phyloP scores from a whole-genome alignment of 306 rosid species.

The Malus domestica region ASM211411v1 NC_041795.1:36080001-36080500 shows the following conservation, averaged over 20 bases:
- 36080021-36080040: too few relatives aligned
- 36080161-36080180: background rate
- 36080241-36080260: background rate
- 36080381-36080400: constrained; percentile 23
- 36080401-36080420: background rate
- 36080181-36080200: too few relatives aligned
- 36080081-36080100: background rate
- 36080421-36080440: constrained; percentile 24
- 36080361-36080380: constrained; percentile 7
- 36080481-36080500: constrained; percentile 48
- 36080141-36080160: background rate
- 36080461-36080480: constrained; percentile 31
- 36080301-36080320: background rate
- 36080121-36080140: background rate
- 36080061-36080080: too few relatives aligned
- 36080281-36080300: background rate
- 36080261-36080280: background rate
- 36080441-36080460: constrained; percentile 8
- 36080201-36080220: background rate
- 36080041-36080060: too few relatives aligned
- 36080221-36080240: too few relatives aligned
- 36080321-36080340: background rate
- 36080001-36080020: too few relatives aligned
- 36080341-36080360: background rate
- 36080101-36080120: background rate